phyloP scores from a whole-genome alignment of 2,329 filamentous ascomycete species.

The Plenodomus tracheiphilus region DNA sequence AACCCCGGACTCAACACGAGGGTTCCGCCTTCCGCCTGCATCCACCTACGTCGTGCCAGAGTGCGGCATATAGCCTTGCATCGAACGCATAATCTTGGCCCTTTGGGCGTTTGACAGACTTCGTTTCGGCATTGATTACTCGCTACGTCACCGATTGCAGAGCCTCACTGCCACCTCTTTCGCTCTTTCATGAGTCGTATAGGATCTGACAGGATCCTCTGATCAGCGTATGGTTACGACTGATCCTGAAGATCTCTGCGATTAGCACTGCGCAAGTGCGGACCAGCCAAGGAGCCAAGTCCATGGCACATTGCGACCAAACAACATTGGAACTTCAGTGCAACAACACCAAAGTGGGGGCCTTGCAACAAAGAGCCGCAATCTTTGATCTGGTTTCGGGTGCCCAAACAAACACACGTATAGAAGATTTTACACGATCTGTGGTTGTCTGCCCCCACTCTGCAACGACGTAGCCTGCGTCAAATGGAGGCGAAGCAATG shows the following conservation, averaged over 20 bases:
- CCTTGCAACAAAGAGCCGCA: not conserved
- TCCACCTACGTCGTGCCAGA: slow-evolving; percentile 5
- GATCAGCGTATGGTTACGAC: not conserved
- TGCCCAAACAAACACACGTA: slow-evolving; percentile 3
- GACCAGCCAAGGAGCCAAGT: slow-evolving; percentile 25
- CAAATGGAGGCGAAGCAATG: slow-evolving; percentile 5
- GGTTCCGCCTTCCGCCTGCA: not conserved
- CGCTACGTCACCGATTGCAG: not conserved
- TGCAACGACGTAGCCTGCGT: slow-evolving; percentile 8
- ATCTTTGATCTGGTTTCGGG: slow-evolving; percentile 1
- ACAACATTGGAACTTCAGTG: slow-evolving; percentile 8
- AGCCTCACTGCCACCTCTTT: not conserved
- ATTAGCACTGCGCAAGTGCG: not conserved
- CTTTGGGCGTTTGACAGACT: not conserved
- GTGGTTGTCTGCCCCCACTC: not conserved
- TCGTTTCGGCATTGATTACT: not conserved
- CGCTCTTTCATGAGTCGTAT: not conserved
- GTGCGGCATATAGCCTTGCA: slow-evolving; percentile 1
- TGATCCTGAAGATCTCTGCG: not conserved
- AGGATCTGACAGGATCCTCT: not conserved
- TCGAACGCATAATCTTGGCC: slow-evolving; percentile 11
- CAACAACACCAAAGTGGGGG: not conserved
- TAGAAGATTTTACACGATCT: not conserved
- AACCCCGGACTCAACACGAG: not conserved
- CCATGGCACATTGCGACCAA: slow-evolving; percentile 12